Evolutionary conservation across 495 filamentous ascomycete genomes (phyloP).

Genomic region (Hyphodiscus hymeniophilus): DNA sequence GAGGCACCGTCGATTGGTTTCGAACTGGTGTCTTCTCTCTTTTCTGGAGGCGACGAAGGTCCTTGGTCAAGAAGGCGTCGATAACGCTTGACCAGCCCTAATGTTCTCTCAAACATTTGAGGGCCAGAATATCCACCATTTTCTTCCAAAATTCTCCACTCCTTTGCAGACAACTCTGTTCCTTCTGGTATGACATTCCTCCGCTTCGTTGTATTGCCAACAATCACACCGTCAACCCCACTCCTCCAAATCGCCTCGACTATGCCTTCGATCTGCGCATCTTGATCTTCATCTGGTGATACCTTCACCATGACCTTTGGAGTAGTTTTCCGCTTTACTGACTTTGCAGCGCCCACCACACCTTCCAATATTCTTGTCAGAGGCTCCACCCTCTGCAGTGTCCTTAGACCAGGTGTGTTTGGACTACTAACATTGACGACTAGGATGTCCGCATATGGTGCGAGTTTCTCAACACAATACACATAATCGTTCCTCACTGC

Average conservation of each 20-base stretch:
- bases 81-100: conserved; percentile 70
- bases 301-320: conserved; percentile 96
- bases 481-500: conserved; percentile 82
- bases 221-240: conserved; percentile 89
- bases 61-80: conserved; percentile 57
- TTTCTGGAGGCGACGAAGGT: conserved; percentile 6
- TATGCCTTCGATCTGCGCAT: conserved; percentile 76
- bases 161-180: conserved; percentile 53
- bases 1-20: conserved; percentile 4
- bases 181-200: conserved; percentile 55
- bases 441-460: conserved; percentile 81
- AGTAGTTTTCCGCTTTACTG: conserved; percentile 57
- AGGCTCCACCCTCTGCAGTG: conserved; percentile 73
- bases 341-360: conserved; percentile 69
- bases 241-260: conserved; percentile 76
- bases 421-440: conserved; percentile 96
- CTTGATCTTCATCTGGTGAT: conserved; percentile 83
- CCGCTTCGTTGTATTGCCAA: conserved; percentile 93
- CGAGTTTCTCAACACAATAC: conserved; percentile 73
- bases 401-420: conserved; percentile 85
- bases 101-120: conserved; percentile 69
- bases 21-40: conserved; percentile 1
- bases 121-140: conserved; percentile 88
- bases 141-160: conserved; percentile 61
- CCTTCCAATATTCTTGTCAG: conserved; percentile 70